Evolutionary conservation across 1,284 basidiomycete genomes (phyloP), one percentile per base, ranked within the genome.

Genomic region (Chalciporus sp.): DNA sequence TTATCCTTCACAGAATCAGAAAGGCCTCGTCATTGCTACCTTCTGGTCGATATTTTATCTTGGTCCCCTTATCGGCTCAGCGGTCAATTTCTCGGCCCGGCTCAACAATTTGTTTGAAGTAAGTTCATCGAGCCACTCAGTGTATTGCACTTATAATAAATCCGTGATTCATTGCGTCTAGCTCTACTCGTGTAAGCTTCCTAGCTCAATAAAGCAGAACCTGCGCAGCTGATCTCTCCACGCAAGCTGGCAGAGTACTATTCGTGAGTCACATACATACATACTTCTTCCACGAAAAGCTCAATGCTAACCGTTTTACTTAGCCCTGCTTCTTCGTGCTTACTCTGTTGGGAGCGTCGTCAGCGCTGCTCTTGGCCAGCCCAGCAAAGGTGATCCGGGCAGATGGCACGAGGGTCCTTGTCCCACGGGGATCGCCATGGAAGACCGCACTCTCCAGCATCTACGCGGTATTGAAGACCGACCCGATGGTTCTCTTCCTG

Each of bases 31-130:
- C 62, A 85, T 88, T 56, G 79, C 76, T 39, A 72, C 87, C 52
- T 85, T 89, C 69, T 90, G 87, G 87, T 72, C 78, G 50, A 81
- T 86, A 61, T 86, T 88, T 73, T 86, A 86, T 58, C 61, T 85
- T 35, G 83, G 86, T 19, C 83, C 82, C 10, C 83, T 85, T 10
- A 78, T 88, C 28, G 86, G 87, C 11, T 76, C 81, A 2, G 76
- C 83, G 8, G 81, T 87, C 33, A 16, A 37, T 76, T 83, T 14
- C 71, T 86, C 33, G 83, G 76, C 0, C 72, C 80, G 81, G 61
- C 79, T 72, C 58, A 54, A 79, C 23, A 42, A 73, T 71, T n/a
- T 71, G 58, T 6, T 6, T 23, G 23, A 23, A 48, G 77, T 76
- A n/a, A 20, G 64, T 46, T 37, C 3, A 1, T n/a, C 2, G 40